phyloP scores from a whole-genome alignment of 106 monocot genomes.

The Apostasia shenzhenica region DNA sequence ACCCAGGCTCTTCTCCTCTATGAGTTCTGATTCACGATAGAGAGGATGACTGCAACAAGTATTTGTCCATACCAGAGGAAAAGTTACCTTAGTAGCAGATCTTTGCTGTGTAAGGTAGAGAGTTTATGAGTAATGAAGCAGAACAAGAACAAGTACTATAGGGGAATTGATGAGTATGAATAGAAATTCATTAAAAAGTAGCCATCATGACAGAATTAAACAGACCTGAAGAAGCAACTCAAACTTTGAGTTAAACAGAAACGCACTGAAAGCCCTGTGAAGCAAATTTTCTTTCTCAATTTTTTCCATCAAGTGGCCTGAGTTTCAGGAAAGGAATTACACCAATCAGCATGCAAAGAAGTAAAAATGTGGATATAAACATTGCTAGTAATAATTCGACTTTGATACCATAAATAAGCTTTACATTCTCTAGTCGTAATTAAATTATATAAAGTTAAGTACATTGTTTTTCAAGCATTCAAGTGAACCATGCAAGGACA shows the following conservation, averaged over 20 bases:
- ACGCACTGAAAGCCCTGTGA: slow-evolving; percentile 92
- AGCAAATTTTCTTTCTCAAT: slow-evolving; percentile 73
- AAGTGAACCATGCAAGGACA: too few relatives aligned
- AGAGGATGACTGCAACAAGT: slow-evolving; percentile 89
- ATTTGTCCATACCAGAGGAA: slow-evolving; percentile 74
- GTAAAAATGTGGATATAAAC: too few relatives aligned
- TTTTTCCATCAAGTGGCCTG: slow-evolving; percentile 91
- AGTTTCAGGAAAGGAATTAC: neutral
- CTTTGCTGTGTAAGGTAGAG: slow-evolving; percentile 23
- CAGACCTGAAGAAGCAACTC: slow-evolving; percentile 81
- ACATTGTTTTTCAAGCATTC: too few relatives aligned
- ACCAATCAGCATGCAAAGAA: neutral
- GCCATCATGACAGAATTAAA: too few relatives aligned
- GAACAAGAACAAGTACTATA: too few relatives aligned
- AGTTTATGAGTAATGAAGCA: too few relatives aligned
- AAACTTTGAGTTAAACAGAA: slow-evolving; percentile 89
- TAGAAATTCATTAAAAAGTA: too few relatives aligned
- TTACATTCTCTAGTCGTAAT: too few relatives aligned
- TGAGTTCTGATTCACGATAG: slow-evolving; percentile 70
- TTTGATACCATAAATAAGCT: too few relatives aligned
- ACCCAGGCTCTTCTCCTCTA: slow-evolving; percentile 66
- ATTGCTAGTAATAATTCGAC: too few relatives aligned
- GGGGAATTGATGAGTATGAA: too few relatives aligned
- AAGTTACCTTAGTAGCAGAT: slow-evolving; percentile 60
- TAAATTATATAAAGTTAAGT: too few relatives aligned